Conservation (phyloP, 23 red algal species). For the Cyanidium caldarium region DNA sequence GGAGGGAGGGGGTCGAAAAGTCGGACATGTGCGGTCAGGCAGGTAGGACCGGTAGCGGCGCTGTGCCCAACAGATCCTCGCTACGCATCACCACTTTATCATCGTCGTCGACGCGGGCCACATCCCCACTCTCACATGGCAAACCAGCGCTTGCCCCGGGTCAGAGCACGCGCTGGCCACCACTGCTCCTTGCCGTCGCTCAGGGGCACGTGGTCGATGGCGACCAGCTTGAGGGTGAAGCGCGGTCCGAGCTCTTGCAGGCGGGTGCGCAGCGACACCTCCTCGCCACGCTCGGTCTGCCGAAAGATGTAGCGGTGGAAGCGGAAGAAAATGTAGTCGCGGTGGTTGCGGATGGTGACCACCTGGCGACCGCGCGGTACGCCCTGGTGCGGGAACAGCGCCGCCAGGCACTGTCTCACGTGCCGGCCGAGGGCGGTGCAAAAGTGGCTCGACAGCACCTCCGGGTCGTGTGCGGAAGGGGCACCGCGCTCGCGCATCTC, state of each 20-base stretch:
- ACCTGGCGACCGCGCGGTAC: conserved; percentile 50
- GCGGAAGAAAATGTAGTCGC: conserved; percentile 96
- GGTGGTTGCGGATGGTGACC: conserved; percentile 71
- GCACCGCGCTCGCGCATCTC: conserved; percentile 42
- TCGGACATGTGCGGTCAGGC: no score
- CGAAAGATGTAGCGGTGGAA: conserved; percentile 46
- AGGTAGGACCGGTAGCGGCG: no score
- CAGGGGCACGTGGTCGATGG: no score
- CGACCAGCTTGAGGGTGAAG: conserved; percentile 59
- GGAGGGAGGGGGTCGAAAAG: no score
- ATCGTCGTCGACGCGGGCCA: no score
- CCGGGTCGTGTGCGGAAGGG: conserved; percentile 20
- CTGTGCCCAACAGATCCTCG: no score
- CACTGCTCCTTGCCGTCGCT: no score
- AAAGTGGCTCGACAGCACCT: conserved; percentile 81
- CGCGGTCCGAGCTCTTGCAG: conserved; percentile 89
- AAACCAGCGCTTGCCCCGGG: no score
- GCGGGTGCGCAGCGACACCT: conserved; percentile 10
- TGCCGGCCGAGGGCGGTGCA: conserved; percentile 43
- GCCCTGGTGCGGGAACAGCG: conserved; percentile 44
- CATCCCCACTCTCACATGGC: no score
- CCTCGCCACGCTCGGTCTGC: neutral
- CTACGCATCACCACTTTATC: no score
- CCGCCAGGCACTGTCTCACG: conserved; percentile 52
- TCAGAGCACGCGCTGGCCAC: no score